Evolutionary conservation across 495 filamentous ascomycete species (phyloP), one percentile per base, ranked within the genome.

Genomic region (Lasiosphaeria miniovina): DNA sequence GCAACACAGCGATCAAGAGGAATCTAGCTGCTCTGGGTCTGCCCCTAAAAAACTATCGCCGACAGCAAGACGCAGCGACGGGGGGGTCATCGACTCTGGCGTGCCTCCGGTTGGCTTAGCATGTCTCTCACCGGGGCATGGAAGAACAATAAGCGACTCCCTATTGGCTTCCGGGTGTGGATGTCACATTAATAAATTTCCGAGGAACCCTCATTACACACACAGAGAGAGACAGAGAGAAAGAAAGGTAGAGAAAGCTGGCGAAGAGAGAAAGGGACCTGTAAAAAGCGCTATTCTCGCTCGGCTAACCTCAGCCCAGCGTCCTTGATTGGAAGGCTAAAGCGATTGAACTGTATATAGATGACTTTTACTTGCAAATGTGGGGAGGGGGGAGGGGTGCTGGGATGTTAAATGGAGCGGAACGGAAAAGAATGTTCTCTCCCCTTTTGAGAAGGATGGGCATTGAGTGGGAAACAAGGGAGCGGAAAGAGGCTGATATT

Each of bases 241-340:
- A 24, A 59, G 41, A 40, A 41, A 36, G 52, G 15, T 2, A 4
- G 54, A 48, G 40, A n/a, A 17, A 36, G 7, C 11, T 40, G 43
- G 38, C 6, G 38, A 15, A 10, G 31, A 6, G 31, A 53, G 36
- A 53, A 61, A 60, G 46, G 46, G 60, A 38, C 49, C 31, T 65
- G 52, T 45, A 57, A 54, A 58, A 60, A 43, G 54, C 51, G 51
- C 46, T 35, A 61, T 24, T 60, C 43, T 43, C 50, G 43, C 14
- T 60, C 38, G 55, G 51, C 54, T 55, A 45, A 24, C 41, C 56
- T 61, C 4, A 40, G 57, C 61, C 43, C 53, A 14, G 48, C 11
- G 43, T 15, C 40, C 10, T 52, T 70, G 68, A 70, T 70, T 70
- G 68, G 68, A 60, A 56, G 65, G 68, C 2, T 66, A 70, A 68